Evolutionary conservation across 331 rosid genomes (phyloP).

Genomic region (Arachis monticola): DNA sequence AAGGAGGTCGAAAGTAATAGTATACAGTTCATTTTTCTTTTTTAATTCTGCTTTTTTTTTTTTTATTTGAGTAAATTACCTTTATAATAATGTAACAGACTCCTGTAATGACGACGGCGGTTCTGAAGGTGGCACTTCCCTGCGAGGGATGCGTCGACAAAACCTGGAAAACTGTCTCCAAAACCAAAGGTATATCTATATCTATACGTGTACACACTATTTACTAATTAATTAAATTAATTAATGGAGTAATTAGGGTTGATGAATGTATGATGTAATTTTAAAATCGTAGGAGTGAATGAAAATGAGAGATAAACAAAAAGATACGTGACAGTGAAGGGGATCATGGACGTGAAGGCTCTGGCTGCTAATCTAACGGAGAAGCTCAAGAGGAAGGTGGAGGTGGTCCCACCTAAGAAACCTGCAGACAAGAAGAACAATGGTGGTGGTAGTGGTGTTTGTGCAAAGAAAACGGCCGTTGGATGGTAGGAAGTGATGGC

Average conservation of each 20-base stretch:
- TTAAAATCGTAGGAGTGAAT: constrained; percentile 52
- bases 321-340: constrained; percentile 68
- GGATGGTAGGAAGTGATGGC: too few species aligned
- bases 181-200: constrained; percentile 60
- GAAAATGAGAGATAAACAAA: constrained; percentile 60
- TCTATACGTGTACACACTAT: too few species aligned
- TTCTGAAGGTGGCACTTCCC: constrained; percentile 69
- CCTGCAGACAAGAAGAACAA: constrained; percentile 42
- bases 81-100: constrained; percentile 42
- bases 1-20: neutral
- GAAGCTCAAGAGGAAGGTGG: constrained; percentile 70
- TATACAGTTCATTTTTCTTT: neutral
- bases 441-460: constrained; percentile 42
- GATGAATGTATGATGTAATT: neutral
- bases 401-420: constrained; percentile 74
- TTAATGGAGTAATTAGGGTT: neutral
- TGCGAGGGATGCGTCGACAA: constrained; percentile 79
- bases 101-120: constrained; percentile 67
- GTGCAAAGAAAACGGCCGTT: too few species aligned
- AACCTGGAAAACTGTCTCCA: constrained; percentile 55
- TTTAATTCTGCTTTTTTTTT: too few species aligned
- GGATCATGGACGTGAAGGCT: constrained; percentile 75
- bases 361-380: constrained; percentile 49
- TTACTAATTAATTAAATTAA: too few species aligned
- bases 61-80: too few species aligned